These are phyloP conservation scores for Mariannaea elegans DNA, from an alignment of 2,329 filamentous ascomycete genomes.

Conservation along the genomic window DNA sequence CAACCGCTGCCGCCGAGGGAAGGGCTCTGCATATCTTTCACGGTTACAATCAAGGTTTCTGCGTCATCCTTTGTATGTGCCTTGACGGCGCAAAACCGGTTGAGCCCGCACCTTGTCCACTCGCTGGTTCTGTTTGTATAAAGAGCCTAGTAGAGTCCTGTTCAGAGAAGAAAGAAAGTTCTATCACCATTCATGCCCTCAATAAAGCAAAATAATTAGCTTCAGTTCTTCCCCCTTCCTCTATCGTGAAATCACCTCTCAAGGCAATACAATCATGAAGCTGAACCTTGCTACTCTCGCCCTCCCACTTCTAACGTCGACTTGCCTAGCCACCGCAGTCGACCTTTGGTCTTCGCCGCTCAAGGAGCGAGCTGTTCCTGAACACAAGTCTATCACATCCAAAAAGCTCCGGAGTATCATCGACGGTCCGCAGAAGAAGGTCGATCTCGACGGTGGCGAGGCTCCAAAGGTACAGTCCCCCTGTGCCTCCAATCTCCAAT, in stretches of 20 bases:
- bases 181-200: neutral
- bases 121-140: neutral
- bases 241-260: neutral
- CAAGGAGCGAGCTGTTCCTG: slow-evolving; percentile 20
- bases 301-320: slow-evolving; percentile 22
- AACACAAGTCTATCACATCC: slow-evolving; percentile 29
- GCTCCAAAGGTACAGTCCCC: slow-evolving; percentile 28
- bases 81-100: too few relatives aligned
- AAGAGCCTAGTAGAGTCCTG: neutral
- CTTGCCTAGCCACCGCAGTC: slow-evolving; percentile 31
- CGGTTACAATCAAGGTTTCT: neutral
- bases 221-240: neutral
- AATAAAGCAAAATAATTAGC: neutral
- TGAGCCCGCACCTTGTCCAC: too few relatives aligned
- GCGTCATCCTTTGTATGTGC: neutral
- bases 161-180: neutral
- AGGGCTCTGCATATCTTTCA: neutral
- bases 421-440: slow-evolving; percentile 30
- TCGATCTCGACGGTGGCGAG: slow-evolving; percentile 23
- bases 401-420: slow-evolving; percentile 34
- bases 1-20: neutral
- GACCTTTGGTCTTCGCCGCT: slow-evolving; percentile 35
- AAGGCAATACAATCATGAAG: slow-evolving; percentile 28
- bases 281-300: slow-evolving; percentile 13
- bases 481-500: neutral